These are phyloP conservation scores for Sequoiadendron giganteum DNA, from an alignment of 75 land plant genomes.

Conservation along the genomic window DNA sequence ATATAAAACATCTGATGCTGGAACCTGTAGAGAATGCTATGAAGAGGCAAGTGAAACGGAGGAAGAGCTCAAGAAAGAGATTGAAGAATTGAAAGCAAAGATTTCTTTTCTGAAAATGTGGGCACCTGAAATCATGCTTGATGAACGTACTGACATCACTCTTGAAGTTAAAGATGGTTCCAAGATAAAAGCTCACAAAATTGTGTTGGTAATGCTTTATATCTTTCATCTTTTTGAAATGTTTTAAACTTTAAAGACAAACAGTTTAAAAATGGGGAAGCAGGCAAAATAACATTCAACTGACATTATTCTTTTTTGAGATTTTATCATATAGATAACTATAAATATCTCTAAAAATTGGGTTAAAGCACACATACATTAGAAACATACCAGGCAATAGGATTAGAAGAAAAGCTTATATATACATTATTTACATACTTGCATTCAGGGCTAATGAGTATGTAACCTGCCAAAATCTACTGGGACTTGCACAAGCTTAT, in stretches of 20 bases:
- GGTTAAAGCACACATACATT: not conserved
- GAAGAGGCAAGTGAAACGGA: constrained; percentile 86
- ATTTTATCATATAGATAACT: not conserved
- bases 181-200: constrained; percentile 21
- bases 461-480: not conserved
- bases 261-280: not conserved
- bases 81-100: constrained; percentile 69
- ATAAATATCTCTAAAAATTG: not conserved
- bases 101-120: constrained; percentile 52
- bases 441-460: not conserved
- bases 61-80: constrained; percentile 80
- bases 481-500: not conserved
- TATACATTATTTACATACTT: not conserved
- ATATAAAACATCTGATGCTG: constrained; percentile 47
- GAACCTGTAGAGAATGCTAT: constrained; percentile 85
- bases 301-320: not conserved
- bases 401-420: not conserved
- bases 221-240: not conserved
- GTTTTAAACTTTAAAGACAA: not conserved
- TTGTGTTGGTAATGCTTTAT: constrained; percentile 12
- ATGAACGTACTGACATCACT: constrained; percentile 10
- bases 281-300: not conserved
- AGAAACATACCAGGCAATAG: not conserved
- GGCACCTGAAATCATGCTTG: constrained; percentile 34
- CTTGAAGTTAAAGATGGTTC: constrained; percentile 18